These are phyloP conservation scores for Solanum arcanum DNA, from an alignment of 257 asterid genomes.

Conservation along the genomic window DNA sequence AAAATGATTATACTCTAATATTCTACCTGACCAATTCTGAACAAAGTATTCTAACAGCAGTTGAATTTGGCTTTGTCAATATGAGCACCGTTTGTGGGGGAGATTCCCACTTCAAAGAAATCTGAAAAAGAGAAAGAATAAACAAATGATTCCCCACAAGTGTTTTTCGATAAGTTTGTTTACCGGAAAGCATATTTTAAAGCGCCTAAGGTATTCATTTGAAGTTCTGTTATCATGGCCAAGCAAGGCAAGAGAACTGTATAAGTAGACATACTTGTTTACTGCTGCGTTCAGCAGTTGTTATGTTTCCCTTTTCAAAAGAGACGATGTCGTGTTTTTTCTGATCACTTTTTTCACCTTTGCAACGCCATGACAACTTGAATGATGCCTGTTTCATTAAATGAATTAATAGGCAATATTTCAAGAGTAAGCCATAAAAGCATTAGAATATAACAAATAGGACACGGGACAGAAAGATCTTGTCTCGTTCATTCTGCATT, in stretches of 20 bases:
- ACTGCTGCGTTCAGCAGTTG: constrained; percentile 92
- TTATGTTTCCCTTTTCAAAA: constrained; percentile 87
- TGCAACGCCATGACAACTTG: constrained; percentile 88
- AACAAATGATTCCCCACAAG: neutral
- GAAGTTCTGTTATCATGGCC: neutral
- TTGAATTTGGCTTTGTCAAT: constrained; percentile 79
- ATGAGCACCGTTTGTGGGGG: constrained; percentile 83
- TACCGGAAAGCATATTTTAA: neutral
- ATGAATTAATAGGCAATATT: neutral
- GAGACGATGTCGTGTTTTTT: constrained; percentile 92
- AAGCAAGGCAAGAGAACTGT: neutral
- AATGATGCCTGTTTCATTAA: constrained; percentile 65
- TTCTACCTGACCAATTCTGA: constrained; percentile 78
- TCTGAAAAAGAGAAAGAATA: constrained; percentile 18
- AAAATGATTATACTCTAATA: neutral
- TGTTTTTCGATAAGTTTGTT: neutral
- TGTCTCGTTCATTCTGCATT: neutral
- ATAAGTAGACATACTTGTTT: constrained; percentile 47
- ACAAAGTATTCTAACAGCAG: constrained; percentile 54
- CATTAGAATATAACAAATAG: neutral
- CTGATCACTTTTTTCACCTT: constrained; percentile 83
- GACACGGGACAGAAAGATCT: neutral
- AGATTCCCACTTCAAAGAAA: constrained; percentile 81
- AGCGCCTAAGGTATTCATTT: neutral
- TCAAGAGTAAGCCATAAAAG: neutral